Percentiles rank a stretch among this genome's conserved stretches.
These are phyloP conservation scores for Podaxis sp. DNA, from an alignment of 768 basidiomycete genomes.

Conservation along the genomic window DNA sequence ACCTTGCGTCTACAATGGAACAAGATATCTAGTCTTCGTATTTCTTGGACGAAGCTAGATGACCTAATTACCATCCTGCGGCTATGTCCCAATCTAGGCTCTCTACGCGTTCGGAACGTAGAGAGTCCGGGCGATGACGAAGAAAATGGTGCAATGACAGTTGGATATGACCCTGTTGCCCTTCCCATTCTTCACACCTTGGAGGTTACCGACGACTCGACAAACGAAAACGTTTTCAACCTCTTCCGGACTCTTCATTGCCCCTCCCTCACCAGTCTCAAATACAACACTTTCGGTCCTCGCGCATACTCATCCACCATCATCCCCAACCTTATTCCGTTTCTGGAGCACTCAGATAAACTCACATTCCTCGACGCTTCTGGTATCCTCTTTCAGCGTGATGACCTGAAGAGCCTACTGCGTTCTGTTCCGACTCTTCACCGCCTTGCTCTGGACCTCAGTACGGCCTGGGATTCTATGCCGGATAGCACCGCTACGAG, in stretches of 20 bases:
- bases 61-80: slow-evolving; percentile 1
- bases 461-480: not conserved
- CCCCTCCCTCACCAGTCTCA: slow-evolving; percentile 2
- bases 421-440: slow-evolving; percentile 1
- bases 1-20: slow-evolving; percentile 4
- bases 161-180: not conserved
- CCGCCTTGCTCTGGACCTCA: slow-evolving; percentile 1
- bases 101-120: slow-evolving; percentile 4
- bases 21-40: slow-evolving; percentile 1
- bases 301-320: not conserved
- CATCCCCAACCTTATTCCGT: slow-evolving; percentile 1
- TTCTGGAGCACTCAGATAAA: slow-evolving; percentile 1
- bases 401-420: slow-evolving; percentile 1
- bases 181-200: slow-evolving; percentile 4
- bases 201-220: slow-evolving; percentile 5
- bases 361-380: slow-evolving; percentile 6
- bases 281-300: slow-evolving; percentile 11
- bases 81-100: slow-evolving; percentile 1
- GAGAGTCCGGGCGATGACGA: not conserved
- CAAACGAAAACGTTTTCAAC: not conserved
- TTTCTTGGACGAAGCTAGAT: slow-evolving; percentile 4
- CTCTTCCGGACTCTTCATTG: not conserved
- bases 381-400: slow-evolving; percentile 8
- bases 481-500: not conserved
- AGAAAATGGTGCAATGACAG: not conserved